Evolutionary conservation across 768 basidiomycete genomes (phyloP).

Genomic region (Mycena capillaripes): DNA sequence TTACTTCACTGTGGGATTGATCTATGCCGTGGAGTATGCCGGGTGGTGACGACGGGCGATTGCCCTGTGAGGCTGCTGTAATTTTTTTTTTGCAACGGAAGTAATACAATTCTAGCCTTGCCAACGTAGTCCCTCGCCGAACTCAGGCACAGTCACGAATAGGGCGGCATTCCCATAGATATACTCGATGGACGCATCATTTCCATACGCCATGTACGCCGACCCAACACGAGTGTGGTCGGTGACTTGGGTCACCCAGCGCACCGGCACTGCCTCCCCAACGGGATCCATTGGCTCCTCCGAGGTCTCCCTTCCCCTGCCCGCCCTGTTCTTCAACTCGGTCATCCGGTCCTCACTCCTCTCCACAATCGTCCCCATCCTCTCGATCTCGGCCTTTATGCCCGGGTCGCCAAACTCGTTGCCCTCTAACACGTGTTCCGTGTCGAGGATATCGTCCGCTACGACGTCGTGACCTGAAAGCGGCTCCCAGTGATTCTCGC

Average conservation of each 20-base stretch:
- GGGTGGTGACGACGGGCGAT: no score
- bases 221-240: background rate
- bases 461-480: background rate
- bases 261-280: background rate
- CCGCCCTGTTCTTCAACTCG: background rate
- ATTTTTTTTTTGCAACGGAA: no score
- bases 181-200: background rate
- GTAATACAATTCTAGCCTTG: no score
- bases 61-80: no score
- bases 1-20: no score
- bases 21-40: no score
- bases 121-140: conserved; percentile 27
- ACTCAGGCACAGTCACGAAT: background rate
- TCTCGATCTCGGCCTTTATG: background rate
- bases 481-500: background rate
- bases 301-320: background rate
- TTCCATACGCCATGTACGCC: conserved; percentile 5
- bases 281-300: background rate
- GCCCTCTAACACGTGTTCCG: background rate
- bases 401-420: background rate
- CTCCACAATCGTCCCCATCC: background rate
- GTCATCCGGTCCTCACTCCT: background rate
- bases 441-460: background rate
- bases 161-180: conserved; percentile 24
- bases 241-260: conserved; percentile 8